phyloP scores from a whole-genome alignment of 148 eudicot species.

The Fagopyrum tataricum region DNA sequence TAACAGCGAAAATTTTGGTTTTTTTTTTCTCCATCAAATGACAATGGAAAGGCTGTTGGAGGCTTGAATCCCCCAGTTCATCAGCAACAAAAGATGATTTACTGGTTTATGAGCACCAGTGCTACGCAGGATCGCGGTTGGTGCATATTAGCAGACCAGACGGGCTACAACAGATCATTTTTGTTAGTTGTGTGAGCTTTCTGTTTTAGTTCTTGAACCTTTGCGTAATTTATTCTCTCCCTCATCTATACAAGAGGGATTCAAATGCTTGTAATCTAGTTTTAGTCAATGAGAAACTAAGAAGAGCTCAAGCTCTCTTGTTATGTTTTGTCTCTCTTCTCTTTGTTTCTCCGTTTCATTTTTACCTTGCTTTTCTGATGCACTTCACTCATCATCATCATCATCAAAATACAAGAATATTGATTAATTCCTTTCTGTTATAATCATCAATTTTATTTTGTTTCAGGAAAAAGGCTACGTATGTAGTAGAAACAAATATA shows the following conservation, averaged over 20 bases:
- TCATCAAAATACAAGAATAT: too few relatives aligned
- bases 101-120: background rate
- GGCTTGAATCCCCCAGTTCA: background rate
- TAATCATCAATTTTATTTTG: too few relatives aligned
- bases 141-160: background rate
- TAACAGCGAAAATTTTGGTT: background rate
- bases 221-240: background rate
- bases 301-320: background rate
- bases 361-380: background rate
- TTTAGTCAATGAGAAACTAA: background rate
- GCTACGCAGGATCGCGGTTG: background rate
- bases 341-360: background rate
- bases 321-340: background rate
- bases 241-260: background rate
- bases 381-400: too few relatives aligned
- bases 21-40: background rate
- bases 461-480: too few relatives aligned
- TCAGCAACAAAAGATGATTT: background rate
- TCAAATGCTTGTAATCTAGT: background rate
- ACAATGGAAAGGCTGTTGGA: background rate
- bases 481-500: too few relatives aligned
- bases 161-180: background rate
- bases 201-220: background rate
- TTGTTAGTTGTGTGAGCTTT: background rate
- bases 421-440: too few relatives aligned